Evolutionary conservation across 1,284 basidiomycete species (phyloP).

Genomic region (Pascua guehoae): DNA sequence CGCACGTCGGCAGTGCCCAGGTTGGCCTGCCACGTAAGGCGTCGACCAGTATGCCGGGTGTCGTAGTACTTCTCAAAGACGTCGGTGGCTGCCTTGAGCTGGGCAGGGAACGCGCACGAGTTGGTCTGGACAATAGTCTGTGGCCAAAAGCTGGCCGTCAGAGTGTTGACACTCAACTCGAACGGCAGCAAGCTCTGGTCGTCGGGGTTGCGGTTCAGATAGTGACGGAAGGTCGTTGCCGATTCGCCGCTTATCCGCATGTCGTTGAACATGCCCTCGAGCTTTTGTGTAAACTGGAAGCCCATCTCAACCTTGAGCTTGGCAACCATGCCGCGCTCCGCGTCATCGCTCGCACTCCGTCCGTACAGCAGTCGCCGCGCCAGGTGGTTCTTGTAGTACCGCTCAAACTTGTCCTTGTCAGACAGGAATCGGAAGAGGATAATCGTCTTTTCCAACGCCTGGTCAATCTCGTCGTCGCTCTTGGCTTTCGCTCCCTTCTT

Average conservation of each 20-base stretch:
- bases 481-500: slow-evolving; percentile 97
- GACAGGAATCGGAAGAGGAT: slow-evolving; percentile 89
- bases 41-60: slow-evolving; percentile 79
- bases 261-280: slow-evolving; percentile 99
- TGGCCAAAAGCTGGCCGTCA: slow-evolving; percentile 93
- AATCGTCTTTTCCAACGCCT: slow-evolving; percentile 88
- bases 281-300: slow-evolving; percentile 93
- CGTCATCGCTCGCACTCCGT: slow-evolving; percentile 91
- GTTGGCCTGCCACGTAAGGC: slow-evolving; percentile 91
- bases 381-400: slow-evolving; percentile 95
- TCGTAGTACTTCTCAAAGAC: slow-evolving; percentile 90
- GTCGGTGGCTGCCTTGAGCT: slow-evolving; percentile 63
- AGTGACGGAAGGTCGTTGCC: slow-evolving; percentile 63
- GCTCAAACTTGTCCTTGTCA: slow-evolving; percentile 97
- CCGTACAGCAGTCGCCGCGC: slow-evolving; percentile 83
- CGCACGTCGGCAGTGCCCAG: slow-evolving; percentile 87
- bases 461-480: slow-evolving; percentile 88
- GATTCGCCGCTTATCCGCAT: slow-evolving; percentile 87
- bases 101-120: slow-evolving; percentile 63
- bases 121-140: slow-evolving; percentile 57
- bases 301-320: slow-evolving; percentile 94
- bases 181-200: slow-evolving; percentile 60
- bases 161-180: slow-evolving; percentile 79
- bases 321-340: slow-evolving; percentile 94
- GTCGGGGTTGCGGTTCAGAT: slow-evolving; percentile 28